phyloP scores from a whole-genome alignment of 75 land plant species.

The Cunninghamia lanceolata region DNA sequence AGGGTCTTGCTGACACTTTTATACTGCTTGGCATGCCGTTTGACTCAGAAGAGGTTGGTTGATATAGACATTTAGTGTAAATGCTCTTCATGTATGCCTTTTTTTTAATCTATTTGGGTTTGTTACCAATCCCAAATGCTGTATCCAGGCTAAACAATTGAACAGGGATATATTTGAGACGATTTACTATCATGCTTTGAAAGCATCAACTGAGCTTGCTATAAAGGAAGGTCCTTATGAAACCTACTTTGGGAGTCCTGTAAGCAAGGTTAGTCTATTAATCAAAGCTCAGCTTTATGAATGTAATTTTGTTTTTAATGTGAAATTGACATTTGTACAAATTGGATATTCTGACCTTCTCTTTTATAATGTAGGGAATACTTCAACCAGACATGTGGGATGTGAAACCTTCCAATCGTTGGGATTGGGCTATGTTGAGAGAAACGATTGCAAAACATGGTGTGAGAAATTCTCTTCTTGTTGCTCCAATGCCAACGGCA shows the following conservation, averaged over 20 bases:
- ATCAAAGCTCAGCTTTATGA: neutral
- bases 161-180: constrained; percentile 99
- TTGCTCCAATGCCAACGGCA: constrained; percentile 99
- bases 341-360: neutral
- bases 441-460: constrained; percentile 63
- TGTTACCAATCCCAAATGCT: neutral
- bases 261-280: constrained; percentile 71
- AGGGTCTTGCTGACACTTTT: constrained; percentile 96
- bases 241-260: constrained; percentile 87
- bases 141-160: constrained; percentile 77
- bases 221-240: constrained; percentile 83
- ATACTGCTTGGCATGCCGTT: constrained; percentile 97
- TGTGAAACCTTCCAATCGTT: constrained; percentile 69
- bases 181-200: constrained; percentile 91
- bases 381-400: constrained; percentile 98
- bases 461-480: constrained; percentile 82
- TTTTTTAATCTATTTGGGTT: neutral
- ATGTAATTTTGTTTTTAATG: neutral
- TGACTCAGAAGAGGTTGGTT: constrained; percentile 86
- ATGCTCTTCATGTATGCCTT: neutral
- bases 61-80: neutral
- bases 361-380: constrained; percentile 55
- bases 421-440: constrained; percentile 82
- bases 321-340: neutral
- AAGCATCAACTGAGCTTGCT: constrained; percentile 77